Percentiles rank a stretch among this genome's conserved stretches.
These are phyloP conservation scores for Starmera amethionina DNA, from an alignment of 805 yeast genomes.

Conservation along the genomic window DNA sequence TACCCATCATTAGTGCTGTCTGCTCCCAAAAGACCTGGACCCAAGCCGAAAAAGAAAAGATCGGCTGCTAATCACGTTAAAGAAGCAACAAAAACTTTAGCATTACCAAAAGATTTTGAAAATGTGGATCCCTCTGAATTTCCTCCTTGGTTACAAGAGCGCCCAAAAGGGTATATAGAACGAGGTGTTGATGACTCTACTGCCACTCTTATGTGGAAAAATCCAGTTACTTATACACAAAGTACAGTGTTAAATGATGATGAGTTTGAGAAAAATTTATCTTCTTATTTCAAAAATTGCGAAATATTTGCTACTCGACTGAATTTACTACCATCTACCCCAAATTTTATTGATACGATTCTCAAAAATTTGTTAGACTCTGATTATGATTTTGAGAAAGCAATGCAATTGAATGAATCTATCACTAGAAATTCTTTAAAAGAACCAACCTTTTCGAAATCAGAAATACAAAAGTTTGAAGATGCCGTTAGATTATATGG, in stretches of 20 bases:
- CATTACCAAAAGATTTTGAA: slow-evolving; percentile 38
- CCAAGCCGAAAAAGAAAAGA: slow-evolving; percentile 11
- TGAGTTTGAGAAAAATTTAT: slow-evolving; percentile 26
- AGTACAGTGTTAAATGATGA: slow-evolving; percentile 5
- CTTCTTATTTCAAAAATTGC: slow-evolving; percentile 45
- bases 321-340: slow-evolving; percentile 49
- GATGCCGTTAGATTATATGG: slow-evolving; percentile 65
- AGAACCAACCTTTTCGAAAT: slow-evolving; percentile 67
- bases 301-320: slow-evolving; percentile 46
- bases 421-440: slow-evolving; percentile 49
- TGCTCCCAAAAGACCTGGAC: slow-evolving; percentile 6
- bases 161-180: slow-evolving; percentile 75
- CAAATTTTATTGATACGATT: slow-evolving; percentile 76
- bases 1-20: slow-evolving; percentile 1
- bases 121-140: slow-evolving; percentile 33
- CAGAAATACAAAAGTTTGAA: slow-evolving; percentile 64
- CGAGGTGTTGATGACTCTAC: slow-evolving; percentile 66
- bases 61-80: slow-evolving; percentile 15
- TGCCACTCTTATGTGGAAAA: slow-evolving; percentile 57
- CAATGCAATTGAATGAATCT: slow-evolving; percentile 34
- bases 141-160: slow-evolving; percentile 70
- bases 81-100: slow-evolving; percentile 16
- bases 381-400: slow-evolving; percentile 39
- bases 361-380: slow-evolving; percentile 42
- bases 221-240: slow-evolving; percentile 18